Conservation (phyloP, 2,329 filamentous ascomycete genomes). For the Thermochaetoides dissita region DNA sequence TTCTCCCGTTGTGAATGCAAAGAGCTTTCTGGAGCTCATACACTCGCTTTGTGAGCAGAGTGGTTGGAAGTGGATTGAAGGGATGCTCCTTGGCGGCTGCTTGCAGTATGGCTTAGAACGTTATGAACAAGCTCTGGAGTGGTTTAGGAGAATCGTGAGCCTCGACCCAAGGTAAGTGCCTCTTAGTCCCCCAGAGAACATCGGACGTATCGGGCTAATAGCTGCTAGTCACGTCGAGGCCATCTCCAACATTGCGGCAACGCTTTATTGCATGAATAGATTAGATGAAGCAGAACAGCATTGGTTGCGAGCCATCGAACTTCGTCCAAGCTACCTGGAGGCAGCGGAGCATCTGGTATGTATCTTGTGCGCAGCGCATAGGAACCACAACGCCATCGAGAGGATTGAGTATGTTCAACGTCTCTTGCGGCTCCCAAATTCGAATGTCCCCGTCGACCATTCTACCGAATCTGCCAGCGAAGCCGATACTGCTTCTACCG, state of each 20-base stretch:
- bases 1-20: constrained; percentile 42
- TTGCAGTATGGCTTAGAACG: constrained; percentile 79
- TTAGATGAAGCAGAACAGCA: constrained; percentile 72
- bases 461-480: constrained; percentile 17
- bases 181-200: neutral
- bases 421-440: constrained; percentile 39
- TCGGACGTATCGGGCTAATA: constrained; percentile 7
- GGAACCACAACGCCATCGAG: constrained; percentile 70
- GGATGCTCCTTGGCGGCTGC: constrained; percentile 81
- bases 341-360: constrained; percentile 90
- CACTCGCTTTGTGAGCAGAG: constrained; percentile 64
- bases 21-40: constrained; percentile 56
- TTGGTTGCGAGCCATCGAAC: constrained; percentile 73
- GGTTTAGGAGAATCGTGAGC: constrained; percentile 52
- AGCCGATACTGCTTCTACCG: constrained; percentile 9
- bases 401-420: constrained; percentile 77
- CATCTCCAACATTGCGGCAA: constrained; percentile 83
- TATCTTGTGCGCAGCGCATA: constrained; percentile 66
- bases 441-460: constrained; percentile 11
- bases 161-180: constrained; percentile 40
- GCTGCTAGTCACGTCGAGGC: constrained; percentile 68
- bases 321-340: constrained; percentile 80
- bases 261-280: constrained; percentile 68
- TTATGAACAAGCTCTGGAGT: constrained; percentile 62
- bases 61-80: constrained; percentile 80